A percentile compares a stretch with the other conserved stretches of the same genome.
phyloP scores from a whole-genome alignment of 257 asterid species.

The Forsythia viridissima region DNA sequence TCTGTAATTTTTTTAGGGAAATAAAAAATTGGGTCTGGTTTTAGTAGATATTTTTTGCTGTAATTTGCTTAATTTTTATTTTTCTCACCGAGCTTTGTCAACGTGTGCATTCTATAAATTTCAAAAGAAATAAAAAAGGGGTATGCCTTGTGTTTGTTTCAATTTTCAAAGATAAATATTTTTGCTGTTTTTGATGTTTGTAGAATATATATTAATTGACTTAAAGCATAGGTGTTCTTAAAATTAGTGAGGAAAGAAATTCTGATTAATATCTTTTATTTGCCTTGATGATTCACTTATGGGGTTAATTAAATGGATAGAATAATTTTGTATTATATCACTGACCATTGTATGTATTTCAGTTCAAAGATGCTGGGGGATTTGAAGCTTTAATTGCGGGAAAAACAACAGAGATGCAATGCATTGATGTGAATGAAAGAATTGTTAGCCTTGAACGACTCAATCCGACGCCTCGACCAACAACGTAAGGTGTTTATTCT shows the following conservation, averaged over 20 bases:
- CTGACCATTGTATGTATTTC: constrained; percentile 15
- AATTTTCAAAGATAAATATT: background rate
- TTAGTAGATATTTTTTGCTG: background rate
- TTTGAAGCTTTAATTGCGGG: constrained; percentile 71
- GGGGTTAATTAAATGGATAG: background rate
- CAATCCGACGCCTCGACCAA: constrained; percentile 85
- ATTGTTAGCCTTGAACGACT: constrained; percentile 74
- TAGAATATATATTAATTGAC: background rate
- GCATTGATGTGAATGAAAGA: constrained; percentile 76
- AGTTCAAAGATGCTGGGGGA: constrained; percentile 88
- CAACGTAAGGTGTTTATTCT: constrained; percentile 71
- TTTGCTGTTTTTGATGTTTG: background rate
- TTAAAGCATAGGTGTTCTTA: background rate
- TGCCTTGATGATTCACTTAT: background rate
- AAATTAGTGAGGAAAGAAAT: too few species aligned
- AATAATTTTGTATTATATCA: background rate
- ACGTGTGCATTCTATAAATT: too few species aligned
- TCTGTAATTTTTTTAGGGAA: background rate
- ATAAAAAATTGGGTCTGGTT: background rate
- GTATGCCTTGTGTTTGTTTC: background rate
- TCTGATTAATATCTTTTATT: background rate
- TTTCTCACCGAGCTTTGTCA: too few species aligned
- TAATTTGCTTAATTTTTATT: background rate
- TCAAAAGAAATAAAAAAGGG: too few species aligned
- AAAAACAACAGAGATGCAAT: constrained; percentile 54